Evolutionary conservation across 306 rosid genomes (phyloP), one percentile per base, ranked within the genome.

Genomic region (Pterocarpus santalinus): DNA sequence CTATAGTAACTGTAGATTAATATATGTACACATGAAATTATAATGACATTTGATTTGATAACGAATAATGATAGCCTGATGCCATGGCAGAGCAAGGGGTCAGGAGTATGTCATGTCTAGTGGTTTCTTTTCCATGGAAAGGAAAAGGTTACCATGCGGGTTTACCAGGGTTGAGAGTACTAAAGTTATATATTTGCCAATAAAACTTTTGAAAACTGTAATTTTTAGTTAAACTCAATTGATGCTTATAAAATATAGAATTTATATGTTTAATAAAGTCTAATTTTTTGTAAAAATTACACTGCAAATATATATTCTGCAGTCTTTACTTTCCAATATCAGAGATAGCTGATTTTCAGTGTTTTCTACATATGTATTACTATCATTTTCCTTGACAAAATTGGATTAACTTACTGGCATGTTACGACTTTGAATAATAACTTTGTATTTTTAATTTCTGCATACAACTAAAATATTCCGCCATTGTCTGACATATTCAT

Each of bases 1-100:
- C 66, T 73, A 80, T 60, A 74, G 44, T 53, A 74, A 68, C 60
- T 10, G 62, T 52, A 4, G 66, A 39, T 68, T 68, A 55, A 30
- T 16, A 55, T 52, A 65, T 3, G 22, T 10, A n/a, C 16, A 44
- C 15, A 53, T 63, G 82, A 73, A 78, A 74, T 66, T 64, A 56
- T 44, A 53, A 68, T 2, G 53, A 57, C n/a, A 10, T 73, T 60
- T 36, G 77, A 74, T 68, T 77, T 56, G 63, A 28, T 51, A 30
- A 52, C 5, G 11, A 77, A 55, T 66, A 39, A 67, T 66, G 49
- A 78, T 41, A 63, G 53, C n/a, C 55, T 1, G 15, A 53, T 56
- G 81, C 36, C 56, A 52, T 77, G 65, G 65, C 81, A 64, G 80
- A 12, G 65, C 16, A 33, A 47, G 16, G 39, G 2, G 53, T 47